Evolutionary conservation across 352 stramenopile genomes (phyloP), one percentile per base, ranked within the genome.

Genomic region (Plasmopara muralis): DNA sequence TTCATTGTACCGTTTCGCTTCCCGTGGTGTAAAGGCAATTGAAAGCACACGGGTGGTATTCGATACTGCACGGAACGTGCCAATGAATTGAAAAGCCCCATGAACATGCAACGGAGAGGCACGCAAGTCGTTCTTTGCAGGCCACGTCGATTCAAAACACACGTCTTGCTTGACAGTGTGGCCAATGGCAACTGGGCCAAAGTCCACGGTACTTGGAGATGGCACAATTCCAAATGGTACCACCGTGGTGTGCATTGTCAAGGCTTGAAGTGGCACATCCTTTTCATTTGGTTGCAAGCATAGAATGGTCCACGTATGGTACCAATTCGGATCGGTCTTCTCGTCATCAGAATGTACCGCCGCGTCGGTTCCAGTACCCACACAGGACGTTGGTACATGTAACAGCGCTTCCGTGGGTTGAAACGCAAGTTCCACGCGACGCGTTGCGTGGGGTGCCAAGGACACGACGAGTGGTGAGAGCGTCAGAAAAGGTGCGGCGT

Each of bases 141-240:
- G 33, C 39, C 57, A 14, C 74, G 28, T 70, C 38, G 64, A 87
- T 4, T 70, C 73, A 7, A 96, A 49, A 15, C 50, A 62, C n/a
- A 96, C 46, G 15, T 87, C 69, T 5, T 74, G 62, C 0, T 78
- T 43, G 9, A 80, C 62, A 6, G 61, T 64, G 46, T 89, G 79
- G 1, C 85, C 87, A 12, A 97, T 88, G 16, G 88, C 85, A 6
- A 97, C 78, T 46, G 95, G 85, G 8, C 81, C 85, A 59, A 96
- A 97, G 31, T 82, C 64, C 12, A 97, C 52, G 0, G 52, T 53
- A 0, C 67, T 55, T 0, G 70, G 61, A 8, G 76, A 83, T 3
- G 71, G 20, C 20, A 25, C 20, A 39, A 0, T 64, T 58, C 8
- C 96, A 48, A 38, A 71, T 58, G 0, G 77, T 29, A 90, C 61